Evolutionary conservation across 148 eudicot species (phyloP).

Genomic region (Fallopia convolvulus): DNA sequence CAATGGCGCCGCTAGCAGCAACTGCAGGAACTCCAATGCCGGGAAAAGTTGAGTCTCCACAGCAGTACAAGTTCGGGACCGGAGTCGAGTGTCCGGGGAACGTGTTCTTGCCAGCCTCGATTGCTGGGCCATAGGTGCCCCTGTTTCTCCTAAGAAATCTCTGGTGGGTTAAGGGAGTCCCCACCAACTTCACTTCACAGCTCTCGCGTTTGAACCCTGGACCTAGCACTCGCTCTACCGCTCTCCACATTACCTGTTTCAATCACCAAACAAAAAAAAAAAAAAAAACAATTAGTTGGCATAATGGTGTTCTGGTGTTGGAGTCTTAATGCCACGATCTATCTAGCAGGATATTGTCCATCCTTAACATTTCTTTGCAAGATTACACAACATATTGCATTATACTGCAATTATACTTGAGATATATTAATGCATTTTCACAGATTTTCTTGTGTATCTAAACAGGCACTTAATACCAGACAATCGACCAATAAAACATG

Average conservation of each 20-base stretch:
- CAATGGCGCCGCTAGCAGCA: constrained; percentile 99
- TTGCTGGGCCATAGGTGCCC: constrained; percentile 97
- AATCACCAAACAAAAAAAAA: not conserved
- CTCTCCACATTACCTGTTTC: constrained; percentile 77
- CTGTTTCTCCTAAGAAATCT: constrained; percentile 78
- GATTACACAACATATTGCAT: too few species aligned
- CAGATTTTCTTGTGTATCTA: too few species aligned
- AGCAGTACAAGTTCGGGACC: constrained; percentile 70
- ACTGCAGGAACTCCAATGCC: constrained; percentile 98
- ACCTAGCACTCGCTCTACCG: constrained; percentile 77
- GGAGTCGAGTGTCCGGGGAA: constrained; percentile 90
- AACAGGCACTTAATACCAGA: too few species aligned
- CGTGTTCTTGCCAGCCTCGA: constrained; percentile 66
- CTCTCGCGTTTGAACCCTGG: constrained; percentile 69
- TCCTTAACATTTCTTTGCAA: too few species aligned
- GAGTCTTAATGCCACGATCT: too few species aligned
- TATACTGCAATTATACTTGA: too few species aligned
- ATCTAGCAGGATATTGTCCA: too few species aligned
- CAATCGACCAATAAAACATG: too few species aligned
- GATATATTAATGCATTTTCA: too few species aligned
- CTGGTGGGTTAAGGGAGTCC: constrained; percentile 83
- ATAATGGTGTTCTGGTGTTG: too few species aligned
- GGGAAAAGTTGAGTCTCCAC: constrained; percentile 96
- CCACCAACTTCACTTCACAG: constrained; percentile 81
- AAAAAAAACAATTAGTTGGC: not conserved